phyloP scores from a whole-genome alignment of 345 rosid species.

The Acer negundo region DNA sequence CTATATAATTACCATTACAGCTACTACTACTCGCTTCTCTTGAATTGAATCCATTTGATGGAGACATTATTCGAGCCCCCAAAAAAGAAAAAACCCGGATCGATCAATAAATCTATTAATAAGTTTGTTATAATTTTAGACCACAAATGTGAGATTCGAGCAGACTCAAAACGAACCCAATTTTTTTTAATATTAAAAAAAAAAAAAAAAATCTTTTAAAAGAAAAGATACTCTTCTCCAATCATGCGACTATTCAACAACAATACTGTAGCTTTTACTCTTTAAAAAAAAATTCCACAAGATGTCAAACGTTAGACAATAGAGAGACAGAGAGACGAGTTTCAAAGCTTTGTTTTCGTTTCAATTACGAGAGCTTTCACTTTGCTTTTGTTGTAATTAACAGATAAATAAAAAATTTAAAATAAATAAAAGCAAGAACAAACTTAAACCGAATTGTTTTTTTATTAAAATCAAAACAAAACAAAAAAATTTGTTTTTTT shows the following conservation, averaged over 20 bases:
- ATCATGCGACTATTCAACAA: not conserved
- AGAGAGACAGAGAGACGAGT: not conserved
- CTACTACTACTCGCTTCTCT: slow-evolving; percentile 10
- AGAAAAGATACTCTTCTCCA: not conserved
- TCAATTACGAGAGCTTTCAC: not conserved
- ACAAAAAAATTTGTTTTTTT: not conserved
- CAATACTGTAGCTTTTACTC: not conserved
- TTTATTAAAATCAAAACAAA: too few relatives aligned
- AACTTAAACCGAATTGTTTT: too few relatives aligned
- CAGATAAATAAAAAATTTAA: not conserved
- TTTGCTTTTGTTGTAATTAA: not conserved
- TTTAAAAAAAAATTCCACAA: not conserved
- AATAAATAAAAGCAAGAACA: too few relatives aligned
- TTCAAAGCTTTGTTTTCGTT: not conserved
- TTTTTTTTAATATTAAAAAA: too few relatives aligned
- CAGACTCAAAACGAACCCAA: not conserved
- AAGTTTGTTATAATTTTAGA: too few relatives aligned
- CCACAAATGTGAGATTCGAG: slow-evolving; percentile 7
- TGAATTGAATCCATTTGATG: slow-evolving; percentile 28
- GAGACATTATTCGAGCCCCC: slow-evolving; percentile 34
- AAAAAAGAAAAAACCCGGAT: slow-evolving; percentile 3
- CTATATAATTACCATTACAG: slow-evolving; percentile 36
- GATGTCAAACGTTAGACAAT: not conserved
- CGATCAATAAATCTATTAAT: not conserved
- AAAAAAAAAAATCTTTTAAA: not conserved